These are phyloP conservation scores for Colletotrichum abscissum DNA, from an alignment of 2,329 filamentous ascomycete genomes.

Conservation along the genomic window DNA sequence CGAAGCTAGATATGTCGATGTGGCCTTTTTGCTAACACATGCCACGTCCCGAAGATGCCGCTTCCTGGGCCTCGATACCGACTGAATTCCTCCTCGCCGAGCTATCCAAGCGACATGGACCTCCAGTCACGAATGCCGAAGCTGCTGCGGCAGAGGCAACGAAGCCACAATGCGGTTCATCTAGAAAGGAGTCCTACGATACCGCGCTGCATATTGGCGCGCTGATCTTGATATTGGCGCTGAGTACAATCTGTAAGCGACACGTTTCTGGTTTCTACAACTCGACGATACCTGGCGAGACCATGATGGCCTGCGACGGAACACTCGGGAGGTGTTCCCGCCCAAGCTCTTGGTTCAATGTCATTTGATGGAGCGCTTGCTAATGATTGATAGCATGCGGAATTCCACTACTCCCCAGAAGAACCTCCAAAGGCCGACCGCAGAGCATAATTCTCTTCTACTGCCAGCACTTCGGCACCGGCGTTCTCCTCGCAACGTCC, in stretches of 20 bases:
- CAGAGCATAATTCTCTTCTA: conserved; percentile 72
- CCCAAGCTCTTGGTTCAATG: background rate
- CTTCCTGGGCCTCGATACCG: conserved; percentile 60
- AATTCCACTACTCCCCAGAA: conserved; percentile 73
- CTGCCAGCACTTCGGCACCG: conserved; percentile 82
- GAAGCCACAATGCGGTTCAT: conserved; percentile 64
- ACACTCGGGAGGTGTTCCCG: background rate
- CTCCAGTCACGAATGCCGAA: conserved; percentile 25
- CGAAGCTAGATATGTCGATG: background rate
- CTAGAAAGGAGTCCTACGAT: conserved; percentile 69
- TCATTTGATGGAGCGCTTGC: background rate
- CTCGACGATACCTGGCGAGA: background rate
- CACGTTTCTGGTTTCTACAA: background rate
- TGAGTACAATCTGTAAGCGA: conserved; percentile 67
- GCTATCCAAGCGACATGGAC: conserved; percentile 58
- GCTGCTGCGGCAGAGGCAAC: conserved; percentile 45
- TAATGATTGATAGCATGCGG: conserved; percentile 62
- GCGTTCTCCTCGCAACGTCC: conserved; percentile 86
- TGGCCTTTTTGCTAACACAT: background rate
- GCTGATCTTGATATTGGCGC: conserved; percentile 70
- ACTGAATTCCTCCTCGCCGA: conserved; percentile 65
- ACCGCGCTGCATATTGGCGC: conserved; percentile 75
- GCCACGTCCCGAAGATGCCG: conserved; percentile 41
- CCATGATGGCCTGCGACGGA: conserved; percentile 7
- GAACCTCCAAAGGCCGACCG: conserved; percentile 65